Evolutionary conservation across 192 early-diverging fungal species (phyloP).

Genomic region (Backusella morwellensis): DNA sequence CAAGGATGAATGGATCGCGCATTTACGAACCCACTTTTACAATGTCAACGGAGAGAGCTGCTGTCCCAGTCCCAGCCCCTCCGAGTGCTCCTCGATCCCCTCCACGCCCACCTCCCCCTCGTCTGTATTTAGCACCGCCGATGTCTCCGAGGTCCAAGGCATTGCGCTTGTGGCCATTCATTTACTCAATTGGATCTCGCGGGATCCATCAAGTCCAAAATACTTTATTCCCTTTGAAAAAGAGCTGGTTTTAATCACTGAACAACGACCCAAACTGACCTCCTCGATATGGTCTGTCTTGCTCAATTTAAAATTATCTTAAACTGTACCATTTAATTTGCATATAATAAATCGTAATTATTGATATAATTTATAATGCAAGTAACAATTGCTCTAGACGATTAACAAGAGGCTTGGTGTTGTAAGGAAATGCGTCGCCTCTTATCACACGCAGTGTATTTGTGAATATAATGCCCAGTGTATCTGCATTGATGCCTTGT

Average conservation of each 20-base stretch:
- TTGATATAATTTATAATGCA: not conserved
- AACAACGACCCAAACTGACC: constrained; percentile 19
- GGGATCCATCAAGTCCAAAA: constrained; percentile 9
- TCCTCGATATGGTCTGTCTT: not conserved
- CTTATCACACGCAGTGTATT: not conserved
- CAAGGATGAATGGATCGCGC: not conserved
- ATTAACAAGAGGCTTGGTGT: not conserved
- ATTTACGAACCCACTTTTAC: not conserved
- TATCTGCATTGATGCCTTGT: not conserved
- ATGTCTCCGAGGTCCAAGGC: constrained; percentile 10
- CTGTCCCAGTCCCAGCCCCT: not conserved
- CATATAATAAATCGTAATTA: not conserved
- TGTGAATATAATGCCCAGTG: not conserved
- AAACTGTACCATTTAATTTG: constrained; percentile 1
- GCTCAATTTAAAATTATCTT: constrained; percentile 1
- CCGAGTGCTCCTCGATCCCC: not conserved
- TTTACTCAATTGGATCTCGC: constrained; percentile 13
- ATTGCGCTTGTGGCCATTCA: constrained; percentile 22
- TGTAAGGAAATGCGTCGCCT: not conserved
- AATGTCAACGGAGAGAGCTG: not conserved
- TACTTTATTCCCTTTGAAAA: constrained; percentile 30
- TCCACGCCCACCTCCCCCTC: not conserved
- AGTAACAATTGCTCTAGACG: not conserved
- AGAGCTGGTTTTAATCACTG: constrained; percentile 14
- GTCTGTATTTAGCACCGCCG: constrained; percentile 8